These are phyloP conservation scores for Tothia fuscella DNA, from an alignment of 2,329 filamentous ascomycete genomes.

Conservation along the genomic window DNA sequence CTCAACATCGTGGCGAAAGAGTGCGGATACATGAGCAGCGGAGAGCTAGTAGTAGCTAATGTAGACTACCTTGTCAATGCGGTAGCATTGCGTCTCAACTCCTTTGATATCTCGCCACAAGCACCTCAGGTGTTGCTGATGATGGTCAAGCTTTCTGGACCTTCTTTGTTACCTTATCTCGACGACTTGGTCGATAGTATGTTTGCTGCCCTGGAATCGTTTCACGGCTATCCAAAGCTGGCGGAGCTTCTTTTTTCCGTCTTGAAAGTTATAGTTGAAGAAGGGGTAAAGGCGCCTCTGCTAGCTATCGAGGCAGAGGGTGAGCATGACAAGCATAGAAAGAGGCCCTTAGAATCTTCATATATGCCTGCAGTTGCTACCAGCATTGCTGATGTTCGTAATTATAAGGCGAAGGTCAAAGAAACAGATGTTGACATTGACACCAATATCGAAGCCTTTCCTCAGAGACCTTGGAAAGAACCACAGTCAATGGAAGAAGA, in stretches of 20 bases:
- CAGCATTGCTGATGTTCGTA: conserved; percentile 20
- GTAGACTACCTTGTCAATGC: conserved; percentile 96
- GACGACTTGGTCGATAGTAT: conserved; percentile 87
- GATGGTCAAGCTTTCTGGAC: conserved; percentile 84
- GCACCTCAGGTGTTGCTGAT: conserved; percentile 83
- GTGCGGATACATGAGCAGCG: conserved; percentile 64
- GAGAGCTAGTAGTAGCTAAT: conserved; percentile 74
- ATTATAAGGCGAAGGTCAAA: conserved; percentile 22
- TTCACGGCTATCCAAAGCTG: conserved; percentile 80
- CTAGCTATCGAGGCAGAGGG: conserved; percentile 31
- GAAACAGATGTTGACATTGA: conserved; percentile 1
- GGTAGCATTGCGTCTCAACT: conserved; percentile 76
- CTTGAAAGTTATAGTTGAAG: conserved; percentile 68
- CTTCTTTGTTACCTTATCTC: conserved; percentile 70
- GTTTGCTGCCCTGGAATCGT: conserved; percentile 86
- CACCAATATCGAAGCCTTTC: conserved; percentile 15
- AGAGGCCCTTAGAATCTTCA: conserved; percentile 6
- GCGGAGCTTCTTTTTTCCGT: conserved; percentile 79
- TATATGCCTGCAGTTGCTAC: conserved; percentile 10
- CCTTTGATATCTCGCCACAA: conserved; percentile 82
- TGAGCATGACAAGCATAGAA: background rate
- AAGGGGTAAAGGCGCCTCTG: conserved; percentile 52
- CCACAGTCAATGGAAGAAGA: conserved; percentile 15
- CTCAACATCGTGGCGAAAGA: conserved; percentile 67
- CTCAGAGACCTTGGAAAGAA: conserved; percentile 24